Conservation (phyloP, 768 basidiomycete species). For the Russula compacta region DNA sequence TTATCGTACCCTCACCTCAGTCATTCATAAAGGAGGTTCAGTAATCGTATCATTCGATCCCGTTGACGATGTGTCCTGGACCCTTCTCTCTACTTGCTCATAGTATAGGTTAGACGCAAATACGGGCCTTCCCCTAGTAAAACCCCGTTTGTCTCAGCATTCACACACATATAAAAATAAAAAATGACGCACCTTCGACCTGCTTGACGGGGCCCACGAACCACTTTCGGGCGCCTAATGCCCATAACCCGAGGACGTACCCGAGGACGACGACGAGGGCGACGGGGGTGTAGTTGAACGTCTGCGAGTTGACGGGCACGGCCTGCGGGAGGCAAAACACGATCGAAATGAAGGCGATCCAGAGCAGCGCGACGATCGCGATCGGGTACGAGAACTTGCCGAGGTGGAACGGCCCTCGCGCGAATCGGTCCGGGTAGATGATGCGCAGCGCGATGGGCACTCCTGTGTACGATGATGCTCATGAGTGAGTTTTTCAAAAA, state of each 20-base stretch:
- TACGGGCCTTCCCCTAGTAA: no score
- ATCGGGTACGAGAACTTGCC: slow-evolving; percentile 53
- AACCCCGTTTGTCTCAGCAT: background rate
- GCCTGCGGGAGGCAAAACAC: slow-evolving; percentile 63
- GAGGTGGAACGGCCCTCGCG: slow-evolving; percentile 64
- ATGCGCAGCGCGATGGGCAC: slow-evolving; percentile 32
- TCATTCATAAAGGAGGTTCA: no score
- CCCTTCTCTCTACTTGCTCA: no score
- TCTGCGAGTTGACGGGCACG: slow-evolving; percentile 60
- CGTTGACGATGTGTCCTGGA: no score
- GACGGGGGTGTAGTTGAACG: slow-evolving; percentile 65
- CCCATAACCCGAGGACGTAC: slow-evolving; percentile 59
- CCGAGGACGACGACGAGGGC: slow-evolving; percentile 62
- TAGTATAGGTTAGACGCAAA: no score
- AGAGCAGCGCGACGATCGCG: slow-evolving; percentile 45
- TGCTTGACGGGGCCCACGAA: slow-evolving; percentile 63
- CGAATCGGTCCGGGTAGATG: slow-evolving; percentile 48
- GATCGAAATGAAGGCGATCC: slow-evolving; percentile 67
- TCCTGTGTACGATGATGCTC: background rate
- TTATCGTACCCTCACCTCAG: no score
- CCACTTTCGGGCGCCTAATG: slow-evolving; percentile 61
- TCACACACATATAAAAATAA: background rate
- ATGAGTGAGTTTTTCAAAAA: no score
- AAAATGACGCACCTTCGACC: slow-evolving; percentile 27
- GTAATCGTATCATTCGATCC: no score